Conservation (phyloP, 225 moss, liverwort and hornwort genomes). For the Straminergon stramineum region DNA sequence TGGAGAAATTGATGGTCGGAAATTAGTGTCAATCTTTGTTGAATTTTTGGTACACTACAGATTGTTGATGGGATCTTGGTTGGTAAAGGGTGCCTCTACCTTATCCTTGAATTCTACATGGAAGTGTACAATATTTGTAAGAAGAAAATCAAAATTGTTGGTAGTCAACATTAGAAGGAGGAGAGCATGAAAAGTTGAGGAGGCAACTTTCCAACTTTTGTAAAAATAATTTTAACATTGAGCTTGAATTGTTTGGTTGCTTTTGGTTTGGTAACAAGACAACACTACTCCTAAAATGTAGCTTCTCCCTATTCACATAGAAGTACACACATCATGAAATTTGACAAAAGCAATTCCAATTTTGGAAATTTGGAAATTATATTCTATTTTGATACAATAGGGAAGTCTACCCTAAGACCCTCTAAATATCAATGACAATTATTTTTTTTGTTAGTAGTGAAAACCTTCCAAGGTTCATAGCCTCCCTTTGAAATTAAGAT, state of each 20-base stretch:
- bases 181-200: too few species aligned
- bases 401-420: accelerated
- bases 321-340: background rate
- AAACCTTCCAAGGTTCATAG: background rate
- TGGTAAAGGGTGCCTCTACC: too few species aligned
- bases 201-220: accelerated
- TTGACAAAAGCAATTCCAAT: background rate
- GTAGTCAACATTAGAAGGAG: accelerated
- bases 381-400: background rate
- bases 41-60: too few species aligned
- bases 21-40: too few species aligned
- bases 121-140: background rate
- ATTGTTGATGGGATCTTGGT: too few species aligned
- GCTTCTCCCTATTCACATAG: background rate
- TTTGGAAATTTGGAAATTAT: background rate
- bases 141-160: background rate
- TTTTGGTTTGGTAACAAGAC: background rate
- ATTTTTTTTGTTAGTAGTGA: background rate
- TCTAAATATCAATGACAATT: background rate
- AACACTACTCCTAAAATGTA: background rate
- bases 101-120: too few species aligned
- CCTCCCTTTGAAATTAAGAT: background rate
- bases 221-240: background rate
- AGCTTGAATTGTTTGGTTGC: background rate
- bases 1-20: too few species aligned